Base-by-base conservation (phyloP, 192 early-diverging fungal species). In the Coemansia sp. region DNA sequence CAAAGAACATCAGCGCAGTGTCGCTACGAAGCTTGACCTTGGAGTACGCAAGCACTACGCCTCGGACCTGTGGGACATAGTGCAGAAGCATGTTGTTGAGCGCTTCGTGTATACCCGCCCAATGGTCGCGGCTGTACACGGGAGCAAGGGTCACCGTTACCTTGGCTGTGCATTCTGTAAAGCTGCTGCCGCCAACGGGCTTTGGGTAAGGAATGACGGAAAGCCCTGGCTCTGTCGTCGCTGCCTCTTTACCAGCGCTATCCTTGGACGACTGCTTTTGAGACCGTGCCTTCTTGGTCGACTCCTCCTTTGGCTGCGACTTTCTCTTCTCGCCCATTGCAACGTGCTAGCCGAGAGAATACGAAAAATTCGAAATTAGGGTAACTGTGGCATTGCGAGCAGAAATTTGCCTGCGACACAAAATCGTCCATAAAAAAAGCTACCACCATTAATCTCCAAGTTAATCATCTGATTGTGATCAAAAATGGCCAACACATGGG, bases 61-160 rank as follows among this genome's bases (percentile, higher is more conserved):
- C 94, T 58, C 91, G 89, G 5, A 96, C 83, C 67, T 94, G 91
- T 16, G 90, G 88, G 48, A 96, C 86, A 78, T 91, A 91, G 71
- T 91, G 93, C 69, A 62, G 62, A 9, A 84, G 72, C 82, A 83
- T 83, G 57, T 63, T 70, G 56, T 83, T 83, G 23, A 83, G 70
- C 26, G 76, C 68, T 69, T 83, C 82, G 58, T 73, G 55, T 33
- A 83, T 65, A 2, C 82, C 77, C 0, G 72, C 70, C 76, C 53
- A 69, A 28, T 59, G 63, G 38, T 83, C 77, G 60, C 70, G 28
- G 64, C 65, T 71, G 62, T 79, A 63, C 20, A 67, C 53, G 13
- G 82, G 72, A 18, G 82, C 69, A 37, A 83, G 70, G 21, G 76
- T 76, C 35, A 83, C 77, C 9, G 73, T 75, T 35, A 83, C 26